A percentile compares a stretch with the other conserved stretches of the same genome.
These are phyloP conservation scores for Boletus eberwhitei DNA, from an alignment of 768 basidiomycete species.

Conservation along the genomic window DNA sequence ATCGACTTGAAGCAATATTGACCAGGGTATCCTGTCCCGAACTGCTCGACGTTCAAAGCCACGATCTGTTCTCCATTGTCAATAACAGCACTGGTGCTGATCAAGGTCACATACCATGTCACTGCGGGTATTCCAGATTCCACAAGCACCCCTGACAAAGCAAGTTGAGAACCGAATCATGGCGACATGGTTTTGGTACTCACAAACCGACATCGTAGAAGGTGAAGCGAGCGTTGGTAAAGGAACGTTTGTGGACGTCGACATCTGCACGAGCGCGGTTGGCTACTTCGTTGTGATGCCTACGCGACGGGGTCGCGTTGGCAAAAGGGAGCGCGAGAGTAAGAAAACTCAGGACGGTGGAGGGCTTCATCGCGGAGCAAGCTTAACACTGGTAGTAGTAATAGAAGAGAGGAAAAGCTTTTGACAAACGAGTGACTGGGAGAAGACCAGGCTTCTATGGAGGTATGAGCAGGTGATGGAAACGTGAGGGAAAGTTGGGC, in stretches of 20 bases:
- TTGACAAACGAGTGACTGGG: slow-evolving; percentile 23
- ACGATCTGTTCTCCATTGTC: slow-evolving; percentile 19
- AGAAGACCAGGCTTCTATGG: slow-evolving; percentile 9
- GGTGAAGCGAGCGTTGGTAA: slow-evolving; percentile 41
- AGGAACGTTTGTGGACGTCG: slow-evolving; percentile 33
- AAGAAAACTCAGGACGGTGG: slow-evolving; percentile 33
- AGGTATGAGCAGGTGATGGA: slow-evolving; percentile 3
- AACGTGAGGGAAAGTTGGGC: background rate
- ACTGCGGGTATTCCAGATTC: slow-evolving; percentile 32
- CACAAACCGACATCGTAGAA: slow-evolving; percentile 55
- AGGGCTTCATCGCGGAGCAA: slow-evolving; percentile 21
- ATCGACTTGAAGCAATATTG: slow-evolving; percentile 63
- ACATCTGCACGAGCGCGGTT: slow-evolving; percentile 41
- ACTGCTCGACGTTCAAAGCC: slow-evolving; percentile 40
- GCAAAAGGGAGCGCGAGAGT: slow-evolving; percentile 35
- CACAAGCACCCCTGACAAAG: slow-evolving; percentile 52
- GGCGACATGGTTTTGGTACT: slow-evolving; percentile 7
- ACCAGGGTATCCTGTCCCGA: slow-evolving; percentile 56
- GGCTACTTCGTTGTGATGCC: slow-evolving; percentile 45
- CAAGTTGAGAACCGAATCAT: background rate
- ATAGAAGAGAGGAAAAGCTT: background rate
- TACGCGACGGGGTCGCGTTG: slow-evolving; percentile 25
- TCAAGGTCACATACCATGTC: slow-evolving; percentile 25
- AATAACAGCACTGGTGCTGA: background rate
- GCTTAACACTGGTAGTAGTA: background rate